Percentiles rank a stretch among this genome's conserved stretches.
Evolutionary conservation across 768 basidiomycete genomes (phyloP).

Genomic region (Russula ochroleuca): DNA sequence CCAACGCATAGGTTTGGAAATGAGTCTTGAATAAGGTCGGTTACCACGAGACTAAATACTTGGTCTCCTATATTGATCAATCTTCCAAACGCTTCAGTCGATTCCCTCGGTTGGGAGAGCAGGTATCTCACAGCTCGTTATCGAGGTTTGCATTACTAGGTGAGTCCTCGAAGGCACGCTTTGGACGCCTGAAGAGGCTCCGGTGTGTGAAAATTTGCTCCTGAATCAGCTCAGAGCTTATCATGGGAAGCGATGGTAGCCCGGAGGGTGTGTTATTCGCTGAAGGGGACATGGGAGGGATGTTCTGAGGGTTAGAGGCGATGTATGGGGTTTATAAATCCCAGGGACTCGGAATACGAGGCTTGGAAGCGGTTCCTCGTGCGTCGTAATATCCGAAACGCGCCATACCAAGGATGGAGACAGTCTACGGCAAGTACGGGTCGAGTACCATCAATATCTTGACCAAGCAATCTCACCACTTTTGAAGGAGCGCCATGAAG

Average conservation of each 20-base stretch:
- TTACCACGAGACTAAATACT: conserved; percentile 16
- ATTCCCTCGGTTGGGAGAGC: neutral
- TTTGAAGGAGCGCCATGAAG: conserved; percentile 10
- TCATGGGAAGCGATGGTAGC: conserved; percentile 12
- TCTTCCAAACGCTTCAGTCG: neutral
- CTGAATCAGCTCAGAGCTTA: neutral
- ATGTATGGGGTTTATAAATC: conserved; percentile 5
- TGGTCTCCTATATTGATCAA: conserved; percentile 20
- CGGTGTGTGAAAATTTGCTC: conserved; percentile 19
- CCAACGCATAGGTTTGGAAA: conserved; percentile 16
- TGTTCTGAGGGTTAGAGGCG: conserved; percentile 9
- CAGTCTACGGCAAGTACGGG: conserved; percentile 2
- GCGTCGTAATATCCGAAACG: neutral
- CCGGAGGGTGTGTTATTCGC: neutral
- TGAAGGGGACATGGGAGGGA: conserved; percentile 1
- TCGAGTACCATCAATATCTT: neutral
- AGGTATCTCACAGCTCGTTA: conserved; percentile 13
- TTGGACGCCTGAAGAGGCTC: conserved; percentile 10
- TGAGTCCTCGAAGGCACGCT: conserved; percentile 19
- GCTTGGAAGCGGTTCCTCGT: conserved; percentile 3
- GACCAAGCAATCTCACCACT: neutral
- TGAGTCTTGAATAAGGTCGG: conserved; percentile 14
- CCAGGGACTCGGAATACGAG: conserved; percentile 5
- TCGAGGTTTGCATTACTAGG: conserved; percentile 8
- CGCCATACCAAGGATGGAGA: conserved; percentile 20